Percentiles rank a stretch among this genome's conserved stretches.
These are phyloP conservation scores for Chalaropsis thielavioides DNA, from an alignment of 2,329 filamentous ascomycete species.

Conservation along the genomic window DNA sequence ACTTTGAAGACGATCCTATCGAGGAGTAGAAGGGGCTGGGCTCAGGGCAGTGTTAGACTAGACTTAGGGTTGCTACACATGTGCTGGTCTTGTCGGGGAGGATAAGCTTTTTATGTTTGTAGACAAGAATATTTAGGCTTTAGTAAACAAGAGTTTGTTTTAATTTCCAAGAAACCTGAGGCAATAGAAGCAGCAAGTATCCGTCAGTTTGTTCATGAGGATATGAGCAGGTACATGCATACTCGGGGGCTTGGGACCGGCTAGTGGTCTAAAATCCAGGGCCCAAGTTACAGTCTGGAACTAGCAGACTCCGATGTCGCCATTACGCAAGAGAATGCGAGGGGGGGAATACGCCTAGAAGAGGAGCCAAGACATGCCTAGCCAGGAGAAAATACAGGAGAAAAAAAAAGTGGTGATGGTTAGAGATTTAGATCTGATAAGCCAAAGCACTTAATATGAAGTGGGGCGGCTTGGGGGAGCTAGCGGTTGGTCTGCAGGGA, in stretches of 20 bases:
- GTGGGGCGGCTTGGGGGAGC: background rate
- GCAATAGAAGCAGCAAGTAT: background rate
- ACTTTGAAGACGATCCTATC: slow-evolving; percentile 13
- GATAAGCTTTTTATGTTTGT: background rate
- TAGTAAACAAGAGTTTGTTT: background rate
- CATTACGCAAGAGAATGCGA: background rate
- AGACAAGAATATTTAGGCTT: background rate
- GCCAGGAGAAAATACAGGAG: background rate
- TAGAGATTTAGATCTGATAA: slow-evolving; percentile 13
- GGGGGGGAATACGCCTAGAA: background rate
- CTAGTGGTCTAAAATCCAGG: background rate
- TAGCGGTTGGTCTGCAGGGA: background rate
- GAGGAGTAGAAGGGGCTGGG: slow-evolving; percentile 2
- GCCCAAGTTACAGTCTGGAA: background rate
- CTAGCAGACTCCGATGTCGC: slow-evolving; percentile 6
- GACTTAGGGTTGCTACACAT: background rate
- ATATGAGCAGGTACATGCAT: background rate
- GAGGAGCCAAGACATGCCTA: background rate
- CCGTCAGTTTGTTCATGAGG: background rate
- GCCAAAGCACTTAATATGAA: background rate
- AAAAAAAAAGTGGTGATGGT: slow-evolving; percentile 13
- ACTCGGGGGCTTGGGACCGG: background rate
- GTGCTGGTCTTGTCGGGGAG: too few species aligned
- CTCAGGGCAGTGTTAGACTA: background rate
- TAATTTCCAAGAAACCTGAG: too few species aligned